Base-by-base conservation (phyloP, 2,329 filamentous ascomycete genomes). In the Cytospora leucostoma region DNA sequence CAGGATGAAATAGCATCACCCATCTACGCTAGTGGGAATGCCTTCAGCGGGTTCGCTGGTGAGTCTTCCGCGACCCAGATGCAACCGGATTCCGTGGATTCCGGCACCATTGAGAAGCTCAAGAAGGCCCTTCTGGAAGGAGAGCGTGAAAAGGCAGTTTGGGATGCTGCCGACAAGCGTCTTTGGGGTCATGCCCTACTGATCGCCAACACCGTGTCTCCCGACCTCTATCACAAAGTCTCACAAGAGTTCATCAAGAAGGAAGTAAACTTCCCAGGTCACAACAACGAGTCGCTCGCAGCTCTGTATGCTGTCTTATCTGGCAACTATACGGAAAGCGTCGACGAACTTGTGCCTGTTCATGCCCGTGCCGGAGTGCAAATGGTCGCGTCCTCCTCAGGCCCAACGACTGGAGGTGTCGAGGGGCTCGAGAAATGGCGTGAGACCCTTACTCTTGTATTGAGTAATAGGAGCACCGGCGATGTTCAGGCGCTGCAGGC, bases 141-240 rank as follows among this genome's bases (percentile, higher is more conserved):
- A 11, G 89, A 98, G 54, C 86, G 93, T 27, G 93, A 97, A 71
- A 92, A 93, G 69, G 95, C 95, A 6, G 91, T 96, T 0, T 98
- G 94, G 94, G 83, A 90, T 67, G 93, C 95, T 5, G 94, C 93
- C 37, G 95, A 99, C 74, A 93, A 93, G 74, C 87, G 93, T 56
- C 80, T 99, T 3, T 99, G 96, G 96, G 95, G 92, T 2, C 96
- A 99, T 74, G 96, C 95, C 3, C 90, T 99, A 84, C 82, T 99
- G 21, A 89, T 99, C 40, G 90, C 95, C 1, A 84, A 87, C 65
- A 88, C 87, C 0, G 74, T 96, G 77, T 95, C 92, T 1, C 81
- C 91, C 55, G 90, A 92, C 27, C 81, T 96, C 2, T 98, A 96
- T 84, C 96, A 93, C 74, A 91, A 96, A 73, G 93, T 99, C 33